A percentile compares a stretch with the other conserved stretches of the same genome.
These are phyloP conservation scores for Penicillium sp. DNA, from an alignment of 2,329 filamentous ascomycete genomes.

Conservation along the genomic window DNA sequence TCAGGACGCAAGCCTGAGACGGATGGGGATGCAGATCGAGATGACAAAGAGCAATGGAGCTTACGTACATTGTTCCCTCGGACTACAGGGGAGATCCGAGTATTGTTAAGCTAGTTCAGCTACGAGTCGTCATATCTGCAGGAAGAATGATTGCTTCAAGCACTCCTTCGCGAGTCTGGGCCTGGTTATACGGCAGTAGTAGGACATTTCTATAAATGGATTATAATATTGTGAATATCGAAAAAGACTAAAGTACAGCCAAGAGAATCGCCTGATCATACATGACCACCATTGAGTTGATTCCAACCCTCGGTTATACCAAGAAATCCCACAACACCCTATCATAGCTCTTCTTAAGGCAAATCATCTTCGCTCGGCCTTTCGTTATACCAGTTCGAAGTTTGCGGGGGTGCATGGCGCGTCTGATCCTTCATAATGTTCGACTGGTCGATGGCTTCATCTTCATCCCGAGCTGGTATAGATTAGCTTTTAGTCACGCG, in stretches of 20 bases:
- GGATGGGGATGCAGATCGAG: slow-evolving; percentile 38
- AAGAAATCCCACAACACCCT: background rate
- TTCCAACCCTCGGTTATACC: background rate
- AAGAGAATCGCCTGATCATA: background rate
- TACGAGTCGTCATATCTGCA: background rate
- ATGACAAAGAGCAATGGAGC: slow-evolving; percentile 39
- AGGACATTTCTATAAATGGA: too few species aligned
- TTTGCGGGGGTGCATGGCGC: slow-evolving; percentile 19
- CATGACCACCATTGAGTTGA: background rate
- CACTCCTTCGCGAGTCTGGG: background rate
- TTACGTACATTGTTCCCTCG: slow-evolving; percentile 65
- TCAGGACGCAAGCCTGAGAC: slow-evolving; percentile 23
- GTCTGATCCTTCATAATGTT: slow-evolving; percentile 22
- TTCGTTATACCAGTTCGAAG: slow-evolving; percentile 19
- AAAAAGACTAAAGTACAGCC: background rate
- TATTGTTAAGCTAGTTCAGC: slow-evolving; percentile 59
- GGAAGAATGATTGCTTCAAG: background rate
- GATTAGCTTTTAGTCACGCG: background rate
- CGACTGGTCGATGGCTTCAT: slow-evolving; percentile 18
- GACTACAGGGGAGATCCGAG: slow-evolving; percentile 66
- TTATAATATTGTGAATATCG: too few species aligned
- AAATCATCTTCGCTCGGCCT: slow-evolving; percentile 20
- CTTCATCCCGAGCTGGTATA: slow-evolving; percentile 20
- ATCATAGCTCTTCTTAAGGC: background rate
- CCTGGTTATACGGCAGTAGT: too few species aligned